Percentiles rank a stretch among this genome's conserved stretches.
These are phyloP conservation scores for Malus asiatica DNA, from an alignment of 306 rosid genomes.

Conservation along the genomic window DNA sequence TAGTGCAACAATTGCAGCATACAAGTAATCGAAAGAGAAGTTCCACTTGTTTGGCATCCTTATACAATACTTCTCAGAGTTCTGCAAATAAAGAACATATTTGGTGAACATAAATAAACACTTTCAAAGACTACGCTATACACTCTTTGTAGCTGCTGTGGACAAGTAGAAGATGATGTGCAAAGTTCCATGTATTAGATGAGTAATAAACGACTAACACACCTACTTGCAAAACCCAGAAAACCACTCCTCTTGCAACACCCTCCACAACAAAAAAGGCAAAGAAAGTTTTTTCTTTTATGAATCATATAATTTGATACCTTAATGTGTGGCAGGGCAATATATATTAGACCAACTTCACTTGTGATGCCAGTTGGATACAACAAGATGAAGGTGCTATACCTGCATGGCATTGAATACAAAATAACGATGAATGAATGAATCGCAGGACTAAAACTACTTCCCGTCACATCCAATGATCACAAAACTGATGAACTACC, in stretches of 20 bases:
- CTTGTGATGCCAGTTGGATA: conserved; percentile 61
- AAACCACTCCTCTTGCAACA: not conserved
- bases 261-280: too few relatives aligned
- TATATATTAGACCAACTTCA: conserved; percentile 64
- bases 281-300: not conserved
- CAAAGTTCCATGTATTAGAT: not conserved
- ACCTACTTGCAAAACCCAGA: not conserved
- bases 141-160: not conserved
- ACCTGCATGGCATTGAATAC: conserved; percentile 36
- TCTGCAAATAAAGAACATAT: conserved; percentile 33
- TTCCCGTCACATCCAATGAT: not conserved
- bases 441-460: not conserved
- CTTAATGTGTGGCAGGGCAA: conserved; percentile 63
- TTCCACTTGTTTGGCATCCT: conserved; percentile 91
- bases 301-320: conserved; percentile 24
- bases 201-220: not conserved
- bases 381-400: conserved; percentile 60
- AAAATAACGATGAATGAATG: not conserved
- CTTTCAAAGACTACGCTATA: not conserved
- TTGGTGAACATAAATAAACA: conserved; percentile 5
- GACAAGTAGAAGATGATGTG: not conserved
- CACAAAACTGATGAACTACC: conserved; percentile 31
- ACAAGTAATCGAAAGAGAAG: conserved; percentile 66
- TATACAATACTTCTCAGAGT: conserved; percentile 54
- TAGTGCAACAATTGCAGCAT: conserved; percentile 33